A percentile compares a stretch with the other conserved stretches of the same genome.
phyloP scores from a whole-genome alignment of 352 stramenopile genomes.

The Phytopythium aichiense region DNA sequence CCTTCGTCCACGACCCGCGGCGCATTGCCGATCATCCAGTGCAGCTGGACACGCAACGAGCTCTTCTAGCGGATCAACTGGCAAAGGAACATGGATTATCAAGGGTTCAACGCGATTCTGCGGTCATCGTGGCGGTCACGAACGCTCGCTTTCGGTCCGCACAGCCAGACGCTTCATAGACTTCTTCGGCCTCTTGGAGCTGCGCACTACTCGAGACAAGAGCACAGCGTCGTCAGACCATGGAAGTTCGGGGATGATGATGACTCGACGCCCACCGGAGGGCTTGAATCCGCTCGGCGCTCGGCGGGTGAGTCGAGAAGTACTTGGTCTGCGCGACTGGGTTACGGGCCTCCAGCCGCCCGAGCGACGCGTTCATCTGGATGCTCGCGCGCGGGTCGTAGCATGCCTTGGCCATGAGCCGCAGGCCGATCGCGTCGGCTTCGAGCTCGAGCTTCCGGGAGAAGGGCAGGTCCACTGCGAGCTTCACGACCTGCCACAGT shows the following conservation, averaged over 20 bases:
- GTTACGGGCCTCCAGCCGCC: slow-evolving; percentile 21
- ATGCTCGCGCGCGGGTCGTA: slow-evolving; percentile 53
- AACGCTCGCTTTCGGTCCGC: slow-evolving; percentile 29
- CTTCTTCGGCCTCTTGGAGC: slow-evolving; percentile 32
- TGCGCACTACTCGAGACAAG: slow-evolving; percentile 19
- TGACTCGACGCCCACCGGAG: slow-evolving; percentile 22
- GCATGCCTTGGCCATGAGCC: slow-evolving; percentile 54
- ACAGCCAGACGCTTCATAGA: slow-evolving; percentile 45
- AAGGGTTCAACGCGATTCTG: too few relatives aligned
- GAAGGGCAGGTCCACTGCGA: slow-evolving; percentile 50
- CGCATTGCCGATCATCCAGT: background rate
- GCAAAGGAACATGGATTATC: too few relatives aligned
- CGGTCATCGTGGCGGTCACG: background rate
- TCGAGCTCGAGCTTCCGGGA: slow-evolving; percentile 54
- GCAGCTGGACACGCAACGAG: too few relatives aligned
- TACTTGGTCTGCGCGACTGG: slow-evolving; percentile 46
- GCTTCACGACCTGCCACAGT: slow-evolving; percentile 32
- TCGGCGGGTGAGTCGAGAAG: slow-evolving; percentile 72
- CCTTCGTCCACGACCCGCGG: background rate
- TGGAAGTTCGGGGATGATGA: background rate
- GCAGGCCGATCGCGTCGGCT: slow-evolving; percentile 47
- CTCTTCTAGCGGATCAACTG: too few relatives aligned
- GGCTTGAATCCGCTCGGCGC: slow-evolving; percentile 47
- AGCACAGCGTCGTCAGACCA: background rate
- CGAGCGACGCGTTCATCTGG: slow-evolving; percentile 42